phyloP scores from a whole-genome alignment of 2,329 filamentous ascomycete species.

The Mycosphaerella sp. region DNA sequence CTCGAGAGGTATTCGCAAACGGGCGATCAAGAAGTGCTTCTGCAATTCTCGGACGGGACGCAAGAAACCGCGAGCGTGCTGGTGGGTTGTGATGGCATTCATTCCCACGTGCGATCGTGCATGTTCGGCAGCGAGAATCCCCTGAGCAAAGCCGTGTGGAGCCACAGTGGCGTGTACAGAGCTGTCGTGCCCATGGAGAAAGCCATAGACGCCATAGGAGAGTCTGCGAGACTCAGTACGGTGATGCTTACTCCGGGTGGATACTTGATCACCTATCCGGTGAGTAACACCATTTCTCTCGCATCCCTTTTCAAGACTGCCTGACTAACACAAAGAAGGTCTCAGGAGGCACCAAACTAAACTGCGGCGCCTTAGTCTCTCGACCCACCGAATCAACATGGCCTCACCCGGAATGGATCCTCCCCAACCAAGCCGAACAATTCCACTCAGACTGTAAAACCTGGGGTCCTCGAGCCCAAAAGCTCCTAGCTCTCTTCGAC shows the following conservation, averaged over 20 bases:
- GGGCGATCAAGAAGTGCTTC: slow-evolving; percentile 21
- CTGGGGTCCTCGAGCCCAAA: slow-evolving; percentile 40
- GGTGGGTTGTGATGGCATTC: slow-evolving; percentile 60
- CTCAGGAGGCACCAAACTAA: slow-evolving; percentile 53
- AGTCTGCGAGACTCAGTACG: slow-evolving; percentile 22
- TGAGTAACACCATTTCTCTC: too few species aligned
- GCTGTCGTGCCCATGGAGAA: slow-evolving; percentile 54
- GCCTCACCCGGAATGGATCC: slow-evolving; percentile 38
- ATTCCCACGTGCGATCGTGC: slow-evolving; percentile 49
- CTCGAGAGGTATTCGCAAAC: slow-evolving; percentile 12
- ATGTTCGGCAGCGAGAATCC: slow-evolving; percentile 47
- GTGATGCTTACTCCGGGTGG: slow-evolving; percentile 46
- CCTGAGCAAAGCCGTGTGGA: slow-evolving; percentile 46
- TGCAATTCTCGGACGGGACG: slow-evolving; percentile 43
- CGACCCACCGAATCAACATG: slow-evolving; percentile 39
- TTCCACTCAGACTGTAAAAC: slow-evolving; percentile 37
- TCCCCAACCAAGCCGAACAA: slow-evolving; percentile 38
- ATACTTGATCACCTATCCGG: slow-evolving; percentile 57
- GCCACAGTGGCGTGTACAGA: slow-evolving; percentile 55
- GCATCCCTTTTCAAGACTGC: too few species aligned
- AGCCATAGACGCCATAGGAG: slow-evolving; percentile 36
- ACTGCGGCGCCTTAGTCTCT: slow-evolving; percentile 43
- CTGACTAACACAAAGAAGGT: too few species aligned
- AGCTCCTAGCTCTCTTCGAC: slow-evolving; percentile 37
- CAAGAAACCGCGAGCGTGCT: slow-evolving; percentile 43